Evolutionary conservation across 495 filamentous ascomycete species (phyloP), one percentile per base, ranked within the genome.

Genomic region (Daldinia bambusicola): DNA sequence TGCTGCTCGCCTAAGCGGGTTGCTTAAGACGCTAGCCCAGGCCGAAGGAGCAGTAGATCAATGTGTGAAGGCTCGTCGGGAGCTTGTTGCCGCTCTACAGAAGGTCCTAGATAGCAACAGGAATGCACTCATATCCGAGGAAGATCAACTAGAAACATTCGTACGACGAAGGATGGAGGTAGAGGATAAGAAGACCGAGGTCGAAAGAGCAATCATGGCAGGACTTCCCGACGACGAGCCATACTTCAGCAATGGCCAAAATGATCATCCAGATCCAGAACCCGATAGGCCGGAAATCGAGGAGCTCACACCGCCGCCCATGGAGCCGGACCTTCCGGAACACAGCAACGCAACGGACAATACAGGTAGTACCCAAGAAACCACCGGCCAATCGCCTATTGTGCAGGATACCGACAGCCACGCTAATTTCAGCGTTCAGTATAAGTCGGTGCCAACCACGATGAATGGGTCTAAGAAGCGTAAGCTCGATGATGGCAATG

Each of bases 31-130:
- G 2, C 86, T 99, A 14, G 93, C 94, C 37, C 93, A 88, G 61
- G 95, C 95, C n/a, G 93, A 98, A 79, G 91, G 89, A 45, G 94
- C 94, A 0, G 92, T 98, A 1, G 90, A 92, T 3, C 93, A 96
- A 64, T 91, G 91, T 66, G 93, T 99, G 76, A 94, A 95, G 74
- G 92, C 94, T 2, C 91, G 96, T 16, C 86, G 86, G 43, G 85
- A 89, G 20, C 84, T 98, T 20, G 89, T 98, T 12, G 82, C 86
- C 22, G 93, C 89, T 2, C 84, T 98, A 6, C 93, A 97, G 79
- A 95, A 92, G 69, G 78, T 98, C 4, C 82, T 99, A 1, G 86
- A 89, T 20, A 87, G 85, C 22, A 93, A 95, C 76, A 88, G 90
- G n/a, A 82, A 84, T 0, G 88, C 89, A 2, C 80, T 97, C 1